Evolutionary conservation across 1,284 basidiomycete genomes (phyloP), one percentile per base, ranked within the genome.

Genomic region (Retiboletus fuscus): DNA sequence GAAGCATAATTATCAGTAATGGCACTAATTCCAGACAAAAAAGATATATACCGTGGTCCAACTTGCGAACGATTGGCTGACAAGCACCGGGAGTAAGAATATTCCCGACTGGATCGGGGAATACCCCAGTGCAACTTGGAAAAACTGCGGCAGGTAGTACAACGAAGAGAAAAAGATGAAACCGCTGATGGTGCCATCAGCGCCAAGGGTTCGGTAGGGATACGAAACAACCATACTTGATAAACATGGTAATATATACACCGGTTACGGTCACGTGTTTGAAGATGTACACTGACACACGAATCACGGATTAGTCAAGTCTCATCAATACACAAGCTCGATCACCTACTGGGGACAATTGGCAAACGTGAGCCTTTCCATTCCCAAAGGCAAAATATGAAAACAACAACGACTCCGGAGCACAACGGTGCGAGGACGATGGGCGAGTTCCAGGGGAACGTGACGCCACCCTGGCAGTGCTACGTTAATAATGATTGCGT

Each of bases 71-170:
- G 91, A 90, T 77, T 93, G 92, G 18, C 88, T 87, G 26, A 92
- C 83, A 26, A 84, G 72, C 18, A 82, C 76, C 2, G 83, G 83
- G 51, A 84, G 77, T 15, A 84, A 68, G 28, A 82, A 76, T 2
- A 84, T 70, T 41, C 83, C 83, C 26, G 77, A 79, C 57, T 64
- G 69, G 60, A 74, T 72, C 20, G 77, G 81, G n/a, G 76, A 75
- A 61, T 75, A 91, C 3, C 89, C 90, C 26, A 91, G 83, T 5
- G 89, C 91, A 5, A 93, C 88, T 81, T 95, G 93, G 79, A 93
- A 92, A 79, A 90, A 95, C 72, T 93, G 91, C 1, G 93, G 93
- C 1, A 94, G 86, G 75, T 93, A 91, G 76, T 88, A 92, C 16
- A 91, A 74, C 3, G 88, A 85, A 5, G 87, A 89, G 79, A 87